Evolutionary conservation across 2,329 filamentous ascomycete species (phyloP).

Genomic region (Aspergillus sp.): DNA sequence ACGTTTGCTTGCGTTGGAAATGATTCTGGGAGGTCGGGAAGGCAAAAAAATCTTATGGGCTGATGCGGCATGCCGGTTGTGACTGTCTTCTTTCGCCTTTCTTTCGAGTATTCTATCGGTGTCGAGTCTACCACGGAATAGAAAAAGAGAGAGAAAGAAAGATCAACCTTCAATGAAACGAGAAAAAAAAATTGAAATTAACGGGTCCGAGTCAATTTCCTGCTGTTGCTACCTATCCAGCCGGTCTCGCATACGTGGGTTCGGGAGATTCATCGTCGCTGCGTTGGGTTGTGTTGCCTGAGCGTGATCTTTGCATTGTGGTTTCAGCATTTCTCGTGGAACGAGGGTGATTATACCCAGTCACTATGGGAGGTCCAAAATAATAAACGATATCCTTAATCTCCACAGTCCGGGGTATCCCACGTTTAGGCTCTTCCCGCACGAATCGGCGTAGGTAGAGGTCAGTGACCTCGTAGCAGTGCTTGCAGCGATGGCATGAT

Average conservation of each 20-base stretch:
- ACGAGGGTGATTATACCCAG: background rate
- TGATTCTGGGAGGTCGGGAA: conserved; percentile 18
- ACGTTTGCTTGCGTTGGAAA: conserved; percentile 19
- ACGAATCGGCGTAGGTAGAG: too few species aligned
- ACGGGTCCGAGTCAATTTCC: conserved; percentile 17
- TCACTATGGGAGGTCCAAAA: background rate
- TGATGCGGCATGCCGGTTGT: conserved; percentile 34
- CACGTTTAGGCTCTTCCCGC: background rate
- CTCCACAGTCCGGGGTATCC: background rate
- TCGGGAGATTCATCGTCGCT: background rate
- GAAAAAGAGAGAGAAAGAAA: conserved; percentile 20
- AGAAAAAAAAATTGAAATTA: conserved; percentile 30
- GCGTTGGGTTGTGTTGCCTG: background rate
- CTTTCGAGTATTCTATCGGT: conserved; percentile 15
- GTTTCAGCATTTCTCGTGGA: conserved; percentile 1
- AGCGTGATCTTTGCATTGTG: background rate
- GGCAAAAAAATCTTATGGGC: conserved; percentile 25
- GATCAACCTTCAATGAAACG: conserved; percentile 25
- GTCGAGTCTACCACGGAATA: conserved; percentile 14
- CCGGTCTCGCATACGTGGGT: background rate
- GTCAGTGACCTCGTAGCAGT: too few species aligned
- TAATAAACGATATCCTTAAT: conserved; percentile 1
- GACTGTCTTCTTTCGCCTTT: conserved; percentile 20
- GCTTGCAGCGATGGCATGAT: too few species aligned
- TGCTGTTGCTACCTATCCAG: background rate